A percentile compares a stretch with the other conserved stretches of the same genome.
Evolutionary conservation across 371 early-diverging fungal genomes (phyloP).

Genomic region (Mortierella sp.): DNA sequence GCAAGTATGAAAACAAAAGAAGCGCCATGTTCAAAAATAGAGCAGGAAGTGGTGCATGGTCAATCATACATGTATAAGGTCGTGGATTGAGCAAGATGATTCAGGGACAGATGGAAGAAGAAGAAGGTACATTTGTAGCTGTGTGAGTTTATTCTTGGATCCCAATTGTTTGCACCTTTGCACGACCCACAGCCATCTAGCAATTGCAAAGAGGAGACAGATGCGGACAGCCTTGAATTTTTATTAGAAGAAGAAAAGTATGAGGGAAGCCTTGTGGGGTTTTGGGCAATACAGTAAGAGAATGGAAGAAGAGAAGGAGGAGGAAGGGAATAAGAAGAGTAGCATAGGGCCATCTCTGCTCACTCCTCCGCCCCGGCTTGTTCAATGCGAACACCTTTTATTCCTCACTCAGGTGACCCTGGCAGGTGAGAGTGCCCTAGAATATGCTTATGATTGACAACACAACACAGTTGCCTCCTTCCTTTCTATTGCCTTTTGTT

Average conservation of each 20-base stretch:
- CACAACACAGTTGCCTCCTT: background rate
- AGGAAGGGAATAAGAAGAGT: background rate
- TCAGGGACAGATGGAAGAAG: background rate
- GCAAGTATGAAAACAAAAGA: background rate
- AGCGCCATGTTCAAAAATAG: slow-evolving; percentile 3
- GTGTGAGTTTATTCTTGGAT: background rate
- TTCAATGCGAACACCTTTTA: too few species aligned
- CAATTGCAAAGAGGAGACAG: background rate
- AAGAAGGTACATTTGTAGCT: background rate
- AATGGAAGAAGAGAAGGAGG: background rate
- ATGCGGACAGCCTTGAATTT: background rate
- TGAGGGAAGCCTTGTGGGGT: background rate
- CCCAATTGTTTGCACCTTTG: background rate
- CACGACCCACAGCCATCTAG: background rate
- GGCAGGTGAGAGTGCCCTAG: too few species aligned
- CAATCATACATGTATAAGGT: background rate
- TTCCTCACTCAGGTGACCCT: too few species aligned
- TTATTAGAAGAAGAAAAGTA: background rate
- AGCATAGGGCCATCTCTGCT: background rate
- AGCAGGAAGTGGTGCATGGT: background rate
- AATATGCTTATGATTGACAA: too few species aligned
- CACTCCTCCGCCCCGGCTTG: too few species aligned
- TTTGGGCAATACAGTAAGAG: background rate
- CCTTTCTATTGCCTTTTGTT: background rate
- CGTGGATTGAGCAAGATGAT: slow-evolving; percentile 3